Evolutionary conservation across 176 grass and related monocot genomes (phyloP).

Genomic region (Bolboschoenus planiculmis): DNA sequence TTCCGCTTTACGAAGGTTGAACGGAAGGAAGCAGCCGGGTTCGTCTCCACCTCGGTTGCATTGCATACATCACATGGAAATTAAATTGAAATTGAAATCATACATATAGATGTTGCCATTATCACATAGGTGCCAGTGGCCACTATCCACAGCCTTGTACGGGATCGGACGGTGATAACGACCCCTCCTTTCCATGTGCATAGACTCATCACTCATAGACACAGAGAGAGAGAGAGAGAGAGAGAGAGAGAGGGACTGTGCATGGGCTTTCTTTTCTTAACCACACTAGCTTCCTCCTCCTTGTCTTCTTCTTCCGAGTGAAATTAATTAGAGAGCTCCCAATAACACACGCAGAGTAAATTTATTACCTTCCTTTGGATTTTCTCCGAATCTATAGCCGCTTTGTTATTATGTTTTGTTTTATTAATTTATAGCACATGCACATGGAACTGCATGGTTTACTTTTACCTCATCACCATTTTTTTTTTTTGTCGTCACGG

Average conservation of each 20-base stretch:
- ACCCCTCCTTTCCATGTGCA: slow-evolving; percentile 26
- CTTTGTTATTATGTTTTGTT: background rate
- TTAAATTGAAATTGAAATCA: background rate
- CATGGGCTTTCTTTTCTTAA: slow-evolving; percentile 1
- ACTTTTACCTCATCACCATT: background rate
- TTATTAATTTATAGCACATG: too few relatives aligned
- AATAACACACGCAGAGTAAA: too few relatives aligned
- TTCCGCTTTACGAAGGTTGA: background rate
- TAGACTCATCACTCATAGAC: too few relatives aligned
- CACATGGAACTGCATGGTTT: background rate
- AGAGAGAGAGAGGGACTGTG: slow-evolving; percentile 21
- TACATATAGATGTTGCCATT: background rate
- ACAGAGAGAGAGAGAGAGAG: slow-evolving; percentile 16
- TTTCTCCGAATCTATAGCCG: background rate
- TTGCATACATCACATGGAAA: background rate
- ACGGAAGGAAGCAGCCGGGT: too few relatives aligned
- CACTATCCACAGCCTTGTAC: slow-evolving; percentile 18
- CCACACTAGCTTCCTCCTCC: background rate
- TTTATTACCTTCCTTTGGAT: background rate
- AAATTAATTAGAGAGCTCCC: slow-evolving; percentile 2
- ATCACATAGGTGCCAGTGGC: slow-evolving; percentile 27
- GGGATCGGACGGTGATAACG: slow-evolving; percentile 31
- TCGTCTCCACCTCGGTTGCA: slow-evolving; percentile 20
- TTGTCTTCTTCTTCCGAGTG: slow-evolving; percentile 18
- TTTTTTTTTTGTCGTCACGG: background rate